Base-by-base conservation (phyloP, 2,329 filamentous ascomycete genomes). In the Blastomyces emzantsi region DNA sequence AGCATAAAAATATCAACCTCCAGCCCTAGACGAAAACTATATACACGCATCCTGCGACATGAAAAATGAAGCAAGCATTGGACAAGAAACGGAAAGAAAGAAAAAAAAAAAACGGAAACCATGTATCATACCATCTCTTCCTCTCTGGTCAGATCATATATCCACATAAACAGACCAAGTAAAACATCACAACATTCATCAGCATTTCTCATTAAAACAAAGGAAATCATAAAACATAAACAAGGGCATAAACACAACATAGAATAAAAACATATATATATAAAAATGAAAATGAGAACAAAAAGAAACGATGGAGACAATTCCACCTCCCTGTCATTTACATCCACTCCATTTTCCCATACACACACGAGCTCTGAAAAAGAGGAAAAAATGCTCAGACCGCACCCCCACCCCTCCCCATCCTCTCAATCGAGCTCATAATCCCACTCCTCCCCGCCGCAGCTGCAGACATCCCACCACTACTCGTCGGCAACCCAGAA, bases 401-500 rank as follows among this genome's bases (percentile, higher is more conserved):
- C 9, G 33, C 51, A 19, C 64, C 57, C 45, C 66, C 66, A 61
- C 68, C 71, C 62, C 81, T 87, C 11, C 90, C 90, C 91, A 95
- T 95, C 76, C 87, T 86, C 80, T 95, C 90, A 73, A 95, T 94
- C 22, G 89, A 91, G 69, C 83, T 89, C 87, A 95, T 87, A 71
- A 94, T 88, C 63, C 88, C 86, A 71, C 88, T 90, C 70, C 90
- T 82, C 17, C 78, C 77, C 9, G 75, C 74, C 1, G 72, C 73
- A 49, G 73, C 72, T 1, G 73, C 73, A 51, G 73, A 71, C 65
- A 76, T 76, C 2, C 73, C 73, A 19, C 74, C 74, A 58, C 72
- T 73, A 19, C 33, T 36, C 9, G 63, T 63, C 64, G 63, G 58
- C 19, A 59, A 54, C 28, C 56, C 59, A 19, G 54, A 56, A 39